phyloP scores from a whole-genome alignment of 2,329 filamentous ascomycete species.

The Diplodia corticola region DNA sequence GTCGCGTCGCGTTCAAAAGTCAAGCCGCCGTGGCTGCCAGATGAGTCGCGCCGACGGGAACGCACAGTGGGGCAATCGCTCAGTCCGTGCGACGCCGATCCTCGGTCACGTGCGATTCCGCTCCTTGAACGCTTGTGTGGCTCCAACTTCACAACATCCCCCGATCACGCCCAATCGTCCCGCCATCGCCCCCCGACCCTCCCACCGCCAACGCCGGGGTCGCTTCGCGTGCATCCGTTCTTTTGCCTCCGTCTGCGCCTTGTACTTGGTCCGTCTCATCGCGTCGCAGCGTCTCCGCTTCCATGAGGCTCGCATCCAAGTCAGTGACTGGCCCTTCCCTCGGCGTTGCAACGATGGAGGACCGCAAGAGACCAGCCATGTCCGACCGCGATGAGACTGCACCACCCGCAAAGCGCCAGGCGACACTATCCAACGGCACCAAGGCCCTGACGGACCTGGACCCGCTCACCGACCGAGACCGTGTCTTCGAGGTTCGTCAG shows the following conservation, averaged over 20 bases:
- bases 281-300: constrained; percentile 53
- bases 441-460: constrained; percentile 66
- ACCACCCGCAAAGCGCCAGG: constrained; percentile 89
- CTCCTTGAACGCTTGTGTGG: constrained; percentile 12
- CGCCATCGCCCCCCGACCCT: constrained; percentile 15
- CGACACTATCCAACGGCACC: constrained; percentile 72
- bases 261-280: constrained; percentile 10
- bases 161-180: constrained; percentile 18
- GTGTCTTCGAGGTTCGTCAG: constrained; percentile 61
- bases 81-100: constrained; percentile 2
- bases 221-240: constrained; percentile 16
- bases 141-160: constrained; percentile 23
- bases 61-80: neutral
- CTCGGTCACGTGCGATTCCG: constrained; percentile 7
- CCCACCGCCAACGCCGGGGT: constrained; percentile 11
- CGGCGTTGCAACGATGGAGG: constrained; percentile 94
- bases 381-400: constrained; percentile 78
- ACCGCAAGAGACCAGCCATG: constrained; percentile 92
- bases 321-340: constrained; percentile 69
- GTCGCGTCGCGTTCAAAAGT: neutral
- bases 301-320: constrained; percentile 77
- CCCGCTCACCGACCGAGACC: constrained; percentile 30
- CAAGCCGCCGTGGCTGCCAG: neutral
- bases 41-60: constrained; percentile 12
- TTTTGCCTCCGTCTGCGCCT: constrained; percentile 4